phyloP scores from a whole-genome alignment of 2,329 filamentous ascomycete genomes.

The Aspergillus pseudoglaucus region DNA sequence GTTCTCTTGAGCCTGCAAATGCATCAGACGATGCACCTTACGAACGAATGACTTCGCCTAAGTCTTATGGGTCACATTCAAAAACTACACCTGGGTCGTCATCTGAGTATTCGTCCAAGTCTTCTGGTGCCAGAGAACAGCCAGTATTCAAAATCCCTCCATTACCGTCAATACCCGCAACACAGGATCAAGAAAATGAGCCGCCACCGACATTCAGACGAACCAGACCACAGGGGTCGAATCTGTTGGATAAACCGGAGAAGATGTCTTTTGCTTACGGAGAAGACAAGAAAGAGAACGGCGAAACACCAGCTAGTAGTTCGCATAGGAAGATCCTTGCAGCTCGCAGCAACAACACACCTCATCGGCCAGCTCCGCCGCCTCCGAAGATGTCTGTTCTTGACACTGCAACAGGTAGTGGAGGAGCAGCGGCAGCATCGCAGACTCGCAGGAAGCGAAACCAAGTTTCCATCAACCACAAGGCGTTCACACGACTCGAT shows the following conservation, averaged over 20 bases:
- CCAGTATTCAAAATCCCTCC: slow-evolving; percentile 55
- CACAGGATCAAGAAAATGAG: slow-evolving; percentile 80
- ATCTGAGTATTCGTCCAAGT: slow-evolving; percentile 34
- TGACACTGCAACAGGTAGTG: slow-evolving; percentile 80
- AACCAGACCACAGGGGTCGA: slow-evolving; percentile 51
- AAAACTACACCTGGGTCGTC: slow-evolving; percentile 38
- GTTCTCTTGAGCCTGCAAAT: slow-evolving; percentile 15
- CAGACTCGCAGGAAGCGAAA: slow-evolving; percentile 71
- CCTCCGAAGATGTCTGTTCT: slow-evolving; percentile 95
- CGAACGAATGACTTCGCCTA: slow-evolving; percentile 30
- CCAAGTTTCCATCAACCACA: slow-evolving; percentile 82
- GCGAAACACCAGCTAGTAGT: slow-evolving; percentile 39
- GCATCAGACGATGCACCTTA: slow-evolving; percentile 22
- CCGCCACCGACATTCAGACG: slow-evolving; percentile 62
- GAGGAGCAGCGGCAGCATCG: slow-evolving; percentile 68
- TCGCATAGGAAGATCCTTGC: slow-evolving; percentile 46
- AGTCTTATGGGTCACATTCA: slow-evolving; percentile 28
- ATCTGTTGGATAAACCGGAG: slow-evolving; percentile 51
- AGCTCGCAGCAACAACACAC: slow-evolving; percentile 60
- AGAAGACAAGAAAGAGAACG: slow-evolving; percentile 37
- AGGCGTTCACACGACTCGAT: slow-evolving; percentile 82
- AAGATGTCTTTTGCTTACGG: slow-evolving; percentile 48
- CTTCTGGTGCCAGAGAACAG: slow-evolving; percentile 38
- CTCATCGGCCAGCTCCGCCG: slow-evolving; percentile 69
- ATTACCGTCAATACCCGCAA: slow-evolving; percentile 53